Conservation (phyloP, 306 rosid species). For the Vigna hirtella region DNA sequence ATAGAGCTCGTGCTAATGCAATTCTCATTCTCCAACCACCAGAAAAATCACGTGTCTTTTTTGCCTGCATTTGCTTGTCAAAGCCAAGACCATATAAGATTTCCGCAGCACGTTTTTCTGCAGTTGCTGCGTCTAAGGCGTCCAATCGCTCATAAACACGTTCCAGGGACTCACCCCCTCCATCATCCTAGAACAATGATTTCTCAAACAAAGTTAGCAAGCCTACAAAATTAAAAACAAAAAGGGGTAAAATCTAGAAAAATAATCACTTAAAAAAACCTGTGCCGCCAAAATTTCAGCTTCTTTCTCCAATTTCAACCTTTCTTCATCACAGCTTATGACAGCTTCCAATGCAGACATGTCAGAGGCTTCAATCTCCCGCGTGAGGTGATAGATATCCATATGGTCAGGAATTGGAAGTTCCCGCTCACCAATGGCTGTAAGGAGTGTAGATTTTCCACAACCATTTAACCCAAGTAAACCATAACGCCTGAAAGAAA, state of each 20-base stretch:
- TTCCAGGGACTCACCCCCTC: constrained; percentile 92
- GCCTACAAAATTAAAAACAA: not conserved
- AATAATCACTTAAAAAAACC: constrained; percentile 39
- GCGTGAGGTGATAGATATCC: constrained; percentile 86
- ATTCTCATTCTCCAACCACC: constrained; percentile 99
- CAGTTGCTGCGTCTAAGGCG: constrained; percentile 91
- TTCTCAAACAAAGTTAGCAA: constrained; percentile 12
- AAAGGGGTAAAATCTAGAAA: not conserved
- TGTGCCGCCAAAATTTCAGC: constrained; percentile 60
- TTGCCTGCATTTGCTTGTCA: constrained; percentile 86
- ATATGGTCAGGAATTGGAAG: constrained; percentile 96
- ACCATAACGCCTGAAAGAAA: constrained; percentile 84
- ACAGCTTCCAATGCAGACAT: constrained; percentile 95
- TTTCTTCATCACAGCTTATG: constrained; percentile 91
- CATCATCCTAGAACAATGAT: constrained; percentile 75
- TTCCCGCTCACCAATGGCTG: constrained; percentile 85
- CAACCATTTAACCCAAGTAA: constrained; percentile 96
- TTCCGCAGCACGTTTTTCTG: constrained; percentile 99
- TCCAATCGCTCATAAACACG: constrained; percentile 91
- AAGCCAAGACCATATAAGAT: constrained; percentile 93
- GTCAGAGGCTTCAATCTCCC: constrained; percentile 97
- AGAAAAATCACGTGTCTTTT: constrained; percentile 91
- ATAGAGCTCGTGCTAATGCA: constrained; percentile 89
- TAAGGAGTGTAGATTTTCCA: constrained; percentile 90
- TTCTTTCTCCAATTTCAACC: constrained; percentile 82